Conservation (phyloP, 2,329 filamentous ascomycete genomes). For the Alternaria sp. region DNA sequence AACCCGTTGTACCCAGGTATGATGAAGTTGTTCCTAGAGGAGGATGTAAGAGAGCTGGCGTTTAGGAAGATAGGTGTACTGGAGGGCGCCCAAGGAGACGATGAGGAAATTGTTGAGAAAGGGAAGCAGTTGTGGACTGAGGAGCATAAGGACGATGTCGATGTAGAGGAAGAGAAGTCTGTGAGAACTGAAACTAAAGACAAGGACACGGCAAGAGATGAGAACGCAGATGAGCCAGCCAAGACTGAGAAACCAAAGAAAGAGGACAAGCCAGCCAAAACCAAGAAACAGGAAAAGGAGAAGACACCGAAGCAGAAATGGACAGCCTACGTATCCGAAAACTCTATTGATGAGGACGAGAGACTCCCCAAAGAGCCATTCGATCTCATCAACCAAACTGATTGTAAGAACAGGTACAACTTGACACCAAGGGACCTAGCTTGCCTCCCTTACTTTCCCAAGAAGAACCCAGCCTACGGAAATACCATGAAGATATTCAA, state of each 20-base stretch:
- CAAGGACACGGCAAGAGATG: not conserved
- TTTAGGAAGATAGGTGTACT: constrained; percentile 21
- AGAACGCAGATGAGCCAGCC: not conserved
- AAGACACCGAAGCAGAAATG: constrained; percentile 24
- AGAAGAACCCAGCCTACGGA: constrained; percentile 21
- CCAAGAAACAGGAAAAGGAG: not conserved
- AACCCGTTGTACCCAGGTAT: constrained; percentile 16
- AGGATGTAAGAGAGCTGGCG: constrained; percentile 13
- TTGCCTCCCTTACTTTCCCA: constrained; percentile 19
- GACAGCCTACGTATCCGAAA: constrained; percentile 16
- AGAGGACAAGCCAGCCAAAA: not conserved
- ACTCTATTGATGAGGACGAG: constrained; percentile 4
- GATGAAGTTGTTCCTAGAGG: constrained; percentile 21
- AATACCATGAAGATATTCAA: constrained; percentile 26
- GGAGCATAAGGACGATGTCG: constrained; percentile 8
- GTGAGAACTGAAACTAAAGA: not conserved
- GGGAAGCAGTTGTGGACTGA: constrained; percentile 20
- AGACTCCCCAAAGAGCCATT: constrained; percentile 21
- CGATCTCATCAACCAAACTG: constrained; percentile 21
- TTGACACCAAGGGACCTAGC: constrained; percentile 19
- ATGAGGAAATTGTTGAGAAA: not conserved
- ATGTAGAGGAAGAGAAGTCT: not conserved
- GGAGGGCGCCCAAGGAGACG: not conserved
- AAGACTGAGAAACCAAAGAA: not conserved
- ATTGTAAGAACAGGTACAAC: constrained; percentile 17